These are phyloP conservation scores for Rhodosporidiobolus odoratus DNA, from an alignment of 768 basidiomycete genomes.

Conservation along the genomic window DNA sequence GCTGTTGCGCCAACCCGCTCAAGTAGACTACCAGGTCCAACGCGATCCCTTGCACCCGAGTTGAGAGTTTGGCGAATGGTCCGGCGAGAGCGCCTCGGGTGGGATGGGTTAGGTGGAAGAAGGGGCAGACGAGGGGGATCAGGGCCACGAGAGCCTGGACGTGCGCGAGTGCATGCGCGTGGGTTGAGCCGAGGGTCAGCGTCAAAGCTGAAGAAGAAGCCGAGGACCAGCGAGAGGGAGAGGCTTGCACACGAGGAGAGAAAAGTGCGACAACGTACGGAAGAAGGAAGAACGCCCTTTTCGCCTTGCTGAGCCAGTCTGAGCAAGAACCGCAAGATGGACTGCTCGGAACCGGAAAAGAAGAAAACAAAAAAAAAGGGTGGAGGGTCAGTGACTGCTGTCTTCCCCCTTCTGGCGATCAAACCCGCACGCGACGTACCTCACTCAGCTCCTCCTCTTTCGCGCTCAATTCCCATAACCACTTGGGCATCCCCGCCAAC, in stretches of 20 bases:
- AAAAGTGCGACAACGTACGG: neutral
- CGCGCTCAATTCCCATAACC: constrained; percentile 74
- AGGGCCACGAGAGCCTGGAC: constrained; percentile 55
- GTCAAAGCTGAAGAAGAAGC: constrained; percentile 7
- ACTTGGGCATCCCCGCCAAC: constrained; percentile 69
- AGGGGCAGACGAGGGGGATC: constrained; percentile 64
- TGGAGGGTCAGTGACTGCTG: constrained; percentile 11
- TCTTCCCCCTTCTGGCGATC: constrained; percentile 44
- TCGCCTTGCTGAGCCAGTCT: constrained; percentile 42
- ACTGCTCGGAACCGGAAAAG: constrained; percentile 12
- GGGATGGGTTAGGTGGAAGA: constrained; percentile 73
- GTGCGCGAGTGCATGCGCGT: neutral
- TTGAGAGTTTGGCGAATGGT: constrained; percentile 67
- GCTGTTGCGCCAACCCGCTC: neutral
- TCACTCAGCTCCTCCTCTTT: constrained; percentile 58
- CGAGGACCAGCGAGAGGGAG: neutral
- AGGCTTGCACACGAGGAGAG: constrained; percentile 34
- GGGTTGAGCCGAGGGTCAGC: constrained; percentile 9
- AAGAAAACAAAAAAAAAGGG: neutral
- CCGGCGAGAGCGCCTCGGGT: constrained; percentile 66
- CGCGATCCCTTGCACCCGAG: constrained; percentile 54
- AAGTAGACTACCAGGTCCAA: constrained; percentile 56
- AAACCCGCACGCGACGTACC: constrained; percentile 49
- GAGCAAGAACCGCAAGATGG: constrained; percentile 61
- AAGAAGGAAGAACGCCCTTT: constrained; percentile 14